Evolutionary conservation across 495 filamentous ascomycete species (phyloP), one percentile per base, ranked within the genome.

Genomic region (Tuber aestivum): DNA sequence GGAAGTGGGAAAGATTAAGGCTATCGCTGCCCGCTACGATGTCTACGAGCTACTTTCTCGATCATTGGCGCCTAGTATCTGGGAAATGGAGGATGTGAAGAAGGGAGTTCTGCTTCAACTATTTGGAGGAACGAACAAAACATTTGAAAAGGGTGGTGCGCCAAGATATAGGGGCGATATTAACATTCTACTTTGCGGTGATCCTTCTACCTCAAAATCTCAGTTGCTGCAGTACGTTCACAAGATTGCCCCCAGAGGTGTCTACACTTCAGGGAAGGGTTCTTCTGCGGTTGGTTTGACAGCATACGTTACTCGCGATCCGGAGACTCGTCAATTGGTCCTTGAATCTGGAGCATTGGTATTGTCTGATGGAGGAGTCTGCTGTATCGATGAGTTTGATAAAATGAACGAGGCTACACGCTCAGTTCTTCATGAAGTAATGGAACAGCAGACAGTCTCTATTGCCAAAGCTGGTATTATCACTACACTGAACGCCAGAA

Each of bases 381-480:
- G 95, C 87, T 99, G 95, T 83, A 99, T 99, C 84, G 95, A 99
- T 80, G 95, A 99, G 84, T 99, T 99, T 79, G 95, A 99, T 87
- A 99, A 99, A 85, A 99, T 99, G 95, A 94, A 92, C 72, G 95
- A 99, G 74, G 89, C 94, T 38, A 98, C 96, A 0, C 91, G 95
- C 45, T 97, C 94, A 5, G 95, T 98, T 16, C 88, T 99, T 45
- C 95, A 99, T 87, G 95, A 99, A 90, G 95, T 99, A 27, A 99
- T 99, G 95, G 95, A 99, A 83, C 95, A 99, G 84, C 95, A 99
- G 86, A 99, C 95, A 1, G 95, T 99, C 20, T 98, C 96, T 1
- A 96, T 99, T 76, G 95, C 95, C 75, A 99, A 99, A 86, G 95
- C 95, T 1, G 95, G 95, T 81, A 99, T 99, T 85, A 99, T 99